A percentile compares a stretch with the other conserved stretches of the same genome.
Evolutionary conservation across 2,329 filamentous ascomycete species (phyloP).

Genomic region (Diaporthe capsici): DNA sequence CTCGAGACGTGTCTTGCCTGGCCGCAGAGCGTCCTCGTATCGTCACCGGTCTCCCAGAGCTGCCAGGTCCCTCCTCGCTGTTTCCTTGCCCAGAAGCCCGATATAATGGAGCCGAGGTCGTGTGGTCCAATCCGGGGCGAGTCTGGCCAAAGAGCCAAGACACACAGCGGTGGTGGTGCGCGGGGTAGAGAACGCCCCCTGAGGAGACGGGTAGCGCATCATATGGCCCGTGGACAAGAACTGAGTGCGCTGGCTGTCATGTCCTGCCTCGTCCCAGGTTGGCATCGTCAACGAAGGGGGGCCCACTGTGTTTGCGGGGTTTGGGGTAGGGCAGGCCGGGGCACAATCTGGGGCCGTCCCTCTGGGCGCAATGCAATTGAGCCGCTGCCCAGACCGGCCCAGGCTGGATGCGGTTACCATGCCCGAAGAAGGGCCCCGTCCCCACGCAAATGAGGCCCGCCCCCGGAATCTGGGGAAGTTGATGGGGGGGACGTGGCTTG

Average conservation of each 20-base stretch:
- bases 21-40: background rate
- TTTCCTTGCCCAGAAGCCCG: constrained; percentile 22
- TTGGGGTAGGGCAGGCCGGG: constrained; percentile 14
- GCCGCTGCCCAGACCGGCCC: constrained; percentile 29
- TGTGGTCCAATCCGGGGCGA: constrained; percentile 22
- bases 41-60: background rate
- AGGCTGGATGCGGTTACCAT: constrained; percentile 12
- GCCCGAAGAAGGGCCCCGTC: background rate
- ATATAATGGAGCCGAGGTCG: constrained; percentile 28
- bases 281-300: background rate
- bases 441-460: constrained; percentile 5
- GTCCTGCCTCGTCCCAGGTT: background rate
- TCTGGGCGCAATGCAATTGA: constrained; percentile 24
- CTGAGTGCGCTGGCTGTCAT: background rate
- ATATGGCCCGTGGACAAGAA: background rate
- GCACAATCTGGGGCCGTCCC: constrained; percentile 12
- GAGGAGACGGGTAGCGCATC: background rate
- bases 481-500: constrained; percentile 4
- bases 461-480: constrained; percentile 26
- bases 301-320: constrained; percentile 27
- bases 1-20: background rate
- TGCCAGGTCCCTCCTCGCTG: constrained; percentile 28
- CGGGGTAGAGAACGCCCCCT: constrained; percentile 17
- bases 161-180: constrained; percentile 6
- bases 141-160: constrained; percentile 8